Conservation (phyloP, 2,329 filamentous ascomycete genomes). For the Clonostachys rosea region DNA sequence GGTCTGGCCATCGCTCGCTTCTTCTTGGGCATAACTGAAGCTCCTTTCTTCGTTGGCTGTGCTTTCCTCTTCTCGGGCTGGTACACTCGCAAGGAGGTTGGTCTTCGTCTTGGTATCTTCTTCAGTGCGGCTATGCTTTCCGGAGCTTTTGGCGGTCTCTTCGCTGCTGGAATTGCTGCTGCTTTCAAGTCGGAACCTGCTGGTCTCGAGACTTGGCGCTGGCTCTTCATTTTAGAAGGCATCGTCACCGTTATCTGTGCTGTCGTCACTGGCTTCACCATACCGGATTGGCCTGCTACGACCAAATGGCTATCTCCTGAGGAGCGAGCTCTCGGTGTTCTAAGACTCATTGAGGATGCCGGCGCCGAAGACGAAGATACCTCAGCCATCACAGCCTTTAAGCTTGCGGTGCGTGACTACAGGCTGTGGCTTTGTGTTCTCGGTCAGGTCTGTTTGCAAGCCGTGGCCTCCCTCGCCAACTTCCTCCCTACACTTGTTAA, state of each 20-base stretch:
- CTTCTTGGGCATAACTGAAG: slow-evolving; percentile 11
- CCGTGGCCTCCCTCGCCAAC: slow-evolving; percentile 19
- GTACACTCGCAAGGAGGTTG: slow-evolving; percentile 16
- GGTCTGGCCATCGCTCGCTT: slow-evolving; percentile 9
- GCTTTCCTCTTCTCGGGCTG: slow-evolving; percentile 15
- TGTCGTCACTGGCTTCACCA: slow-evolving; percentile 44
- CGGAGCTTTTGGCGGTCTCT: slow-evolving; percentile 37
- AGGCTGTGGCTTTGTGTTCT: slow-evolving; percentile 16
- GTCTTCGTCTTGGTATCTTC: slow-evolving; percentile 18
- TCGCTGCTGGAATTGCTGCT: slow-evolving; percentile 32
- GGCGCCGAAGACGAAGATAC: slow-evolving; percentile 42
- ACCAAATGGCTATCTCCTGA: slow-evolving; percentile 31
- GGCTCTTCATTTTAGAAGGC: slow-evolving; percentile 57
- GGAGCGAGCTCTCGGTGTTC: slow-evolving; percentile 51
- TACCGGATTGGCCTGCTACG: slow-evolving; percentile 38
- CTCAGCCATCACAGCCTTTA: slow-evolving; percentile 11
- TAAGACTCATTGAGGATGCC: slow-evolving; percentile 59
- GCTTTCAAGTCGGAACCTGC: slow-evolving; percentile 3
- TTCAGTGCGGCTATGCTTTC: slow-evolving; percentile 23
- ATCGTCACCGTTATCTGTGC: slow-evolving; percentile 59
- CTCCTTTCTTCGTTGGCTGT: slow-evolving; percentile 16
- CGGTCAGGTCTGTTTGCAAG: slow-evolving; percentile 17
- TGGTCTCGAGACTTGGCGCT: slow-evolving; percentile 38
- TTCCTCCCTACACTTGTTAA: slow-evolving; percentile 21
- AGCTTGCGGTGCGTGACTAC: slow-evolving; percentile 15